phyloP scores from a whole-genome alignment of 2,329 filamentous ascomycete species.

The Ophidiomyces ophidiicola region DNA sequence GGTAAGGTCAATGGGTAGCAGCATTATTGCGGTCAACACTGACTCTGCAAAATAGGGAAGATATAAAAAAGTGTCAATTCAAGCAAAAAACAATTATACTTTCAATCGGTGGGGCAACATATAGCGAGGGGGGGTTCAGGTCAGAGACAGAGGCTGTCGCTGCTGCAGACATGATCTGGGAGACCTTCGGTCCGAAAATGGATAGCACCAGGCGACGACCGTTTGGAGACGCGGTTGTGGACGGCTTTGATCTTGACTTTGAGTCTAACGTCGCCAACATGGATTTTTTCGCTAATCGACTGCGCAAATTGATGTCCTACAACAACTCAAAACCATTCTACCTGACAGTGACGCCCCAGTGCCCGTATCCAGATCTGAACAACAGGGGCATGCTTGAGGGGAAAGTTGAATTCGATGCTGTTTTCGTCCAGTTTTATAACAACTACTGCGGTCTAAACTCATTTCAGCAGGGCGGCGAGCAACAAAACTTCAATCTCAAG shows the following conservation, averaged over 20 bases:
- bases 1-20: slow-evolving; percentile 36
- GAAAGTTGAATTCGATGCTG: slow-evolving; percentile 46
- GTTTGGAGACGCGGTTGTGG: slow-evolving; percentile 53
- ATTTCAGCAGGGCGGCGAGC: slow-evolving; percentile 38
- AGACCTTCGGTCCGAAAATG: slow-evolving; percentile 52
- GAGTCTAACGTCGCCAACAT: slow-evolving; percentile 51
- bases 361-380: slow-evolving; percentile 51
- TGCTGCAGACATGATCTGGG: slow-evolving; percentile 54
- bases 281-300: slow-evolving; percentile 46
- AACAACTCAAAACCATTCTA: slow-evolving; percentile 43
- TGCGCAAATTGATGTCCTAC: slow-evolving; percentile 45
- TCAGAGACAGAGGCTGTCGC: slow-evolving; percentile 40
- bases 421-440: slow-evolving; percentile 58
- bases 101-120: slow-evolving; percentile 59
- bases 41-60: slow-evolving; percentile 17
- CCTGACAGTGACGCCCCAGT: slow-evolving; percentile 57
- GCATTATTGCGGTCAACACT: slow-evolving; percentile 13
- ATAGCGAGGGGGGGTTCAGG: slow-evolving; percentile 55
- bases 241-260: slow-evolving; percentile 69
- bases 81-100: slow-evolving; percentile 59
- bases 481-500: slow-evolving; percentile 49
- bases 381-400: slow-evolving; percentile 44
- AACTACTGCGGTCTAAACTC: slow-evolving; percentile 51
- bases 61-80: slow-evolving; percentile 49
- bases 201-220: slow-evolving; percentile 43